Conservation (phyloP, 495 filamentous ascomycete genomes). For the Daldinia grandis region DNA sequence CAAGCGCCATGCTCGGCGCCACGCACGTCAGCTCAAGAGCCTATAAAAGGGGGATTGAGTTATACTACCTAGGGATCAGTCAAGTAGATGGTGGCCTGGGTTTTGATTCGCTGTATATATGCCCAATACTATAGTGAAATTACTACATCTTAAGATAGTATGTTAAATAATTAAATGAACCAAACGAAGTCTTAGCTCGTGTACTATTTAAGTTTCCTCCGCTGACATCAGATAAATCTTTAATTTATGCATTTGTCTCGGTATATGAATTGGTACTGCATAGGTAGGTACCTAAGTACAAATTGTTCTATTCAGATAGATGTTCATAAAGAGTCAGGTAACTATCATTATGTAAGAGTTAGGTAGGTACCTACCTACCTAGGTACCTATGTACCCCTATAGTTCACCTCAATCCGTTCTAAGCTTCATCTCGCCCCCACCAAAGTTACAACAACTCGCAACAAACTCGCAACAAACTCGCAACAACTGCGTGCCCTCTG, state of each 20-base stretch:
- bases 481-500: neutral
- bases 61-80: neutral
- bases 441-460: neutral
- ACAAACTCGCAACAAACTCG: neutral
- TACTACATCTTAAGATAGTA: neutral
- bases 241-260: neutral
- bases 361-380: too few relatives aligned
- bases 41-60: neutral
- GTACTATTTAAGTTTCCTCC: too few relatives aligned
- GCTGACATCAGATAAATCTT: too few relatives aligned
- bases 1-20: neutral
- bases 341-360: neutral
- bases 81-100: neutral
- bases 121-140: neutral
- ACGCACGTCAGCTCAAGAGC: neutral
- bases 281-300: too few relatives aligned
- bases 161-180: neutral
- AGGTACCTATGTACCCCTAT: neutral
- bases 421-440: conserved; percentile 1
- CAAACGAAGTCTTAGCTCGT: neutral
- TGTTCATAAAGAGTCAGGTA: neutral
- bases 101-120: neutral
- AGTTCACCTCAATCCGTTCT: neutral
- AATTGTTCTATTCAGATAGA: neutral
- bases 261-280: neutral